Evolutionary conservation across 805 yeast species (phyloP).

Genomic region (Trichomonascus vanleenenianus): DNA sequence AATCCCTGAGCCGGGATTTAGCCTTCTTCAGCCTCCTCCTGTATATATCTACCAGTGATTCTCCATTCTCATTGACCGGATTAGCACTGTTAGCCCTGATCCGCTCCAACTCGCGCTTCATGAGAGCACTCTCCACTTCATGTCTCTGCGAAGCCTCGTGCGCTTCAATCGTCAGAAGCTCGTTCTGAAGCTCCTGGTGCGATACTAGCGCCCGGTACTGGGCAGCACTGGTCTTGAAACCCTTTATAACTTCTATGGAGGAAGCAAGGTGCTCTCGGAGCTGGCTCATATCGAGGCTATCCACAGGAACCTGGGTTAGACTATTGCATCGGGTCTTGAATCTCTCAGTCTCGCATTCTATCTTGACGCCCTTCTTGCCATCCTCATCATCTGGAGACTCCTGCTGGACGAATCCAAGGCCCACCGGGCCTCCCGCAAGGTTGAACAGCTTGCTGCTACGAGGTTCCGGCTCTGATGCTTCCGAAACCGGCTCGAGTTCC

Average conservation of each 20-base stretch:
- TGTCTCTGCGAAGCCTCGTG: slow-evolving; percentile 39
- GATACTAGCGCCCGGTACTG: slow-evolving; percentile 10
- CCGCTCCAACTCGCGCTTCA: slow-evolving; percentile 40
- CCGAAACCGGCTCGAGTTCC: no score
- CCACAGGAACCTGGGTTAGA: background rate
- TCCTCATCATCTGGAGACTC: no score
- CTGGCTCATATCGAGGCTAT: background rate
- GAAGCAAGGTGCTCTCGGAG: background rate
- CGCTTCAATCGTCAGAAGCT: slow-evolving; percentile 37
- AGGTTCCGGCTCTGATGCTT: no score
- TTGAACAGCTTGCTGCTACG: no score
- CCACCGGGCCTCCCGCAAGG: no score
- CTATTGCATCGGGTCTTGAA: no score
- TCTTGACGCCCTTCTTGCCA: no score
- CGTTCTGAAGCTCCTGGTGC: slow-evolving; percentile 28
- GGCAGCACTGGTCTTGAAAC: background rate
- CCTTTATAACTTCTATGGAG: background rate
- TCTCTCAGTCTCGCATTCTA: no score
- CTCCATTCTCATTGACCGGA: background rate
- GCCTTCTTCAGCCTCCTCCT: slow-evolving; percentile 33
- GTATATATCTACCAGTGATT: slow-evolving; percentile 30
- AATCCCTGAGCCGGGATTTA: slow-evolving; percentile 38
- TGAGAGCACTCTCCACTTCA: slow-evolving; percentile 41
- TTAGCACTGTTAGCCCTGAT: slow-evolving; percentile 30
- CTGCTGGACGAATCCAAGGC: no score